Base-by-base conservation (phyloP, 2,329 filamentous ascomycete species). In the Nemania sp. region DNA sequence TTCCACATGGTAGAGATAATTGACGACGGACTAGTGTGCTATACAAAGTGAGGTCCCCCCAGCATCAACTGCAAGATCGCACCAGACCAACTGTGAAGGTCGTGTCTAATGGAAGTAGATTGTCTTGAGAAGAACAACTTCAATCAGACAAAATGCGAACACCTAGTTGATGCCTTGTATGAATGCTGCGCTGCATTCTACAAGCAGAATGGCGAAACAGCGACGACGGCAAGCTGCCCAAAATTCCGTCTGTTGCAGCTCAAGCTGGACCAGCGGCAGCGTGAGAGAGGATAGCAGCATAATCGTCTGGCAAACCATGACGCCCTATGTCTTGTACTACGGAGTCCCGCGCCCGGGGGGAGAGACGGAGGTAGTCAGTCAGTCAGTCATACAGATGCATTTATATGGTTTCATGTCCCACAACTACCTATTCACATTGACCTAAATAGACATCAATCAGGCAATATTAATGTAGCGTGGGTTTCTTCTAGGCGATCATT, bases 171-270 rank as follows among this genome's bases (percentile, higher is more conserved):
- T 69, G 90, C 91, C 2, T 77, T 99, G 20, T 99, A 97, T 72
- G 88, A 94, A 64, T 99, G 94, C 74, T 99, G 94, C 73, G 86
- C 92, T 66, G 81, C 83, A 11, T 96, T 97, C 70, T 97, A 99
- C 73, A 76, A 86, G 64, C 80, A 82, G 52, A 82, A 89, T 55
- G 92, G 94, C 14, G 86, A 95, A 51, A 75, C 84, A 20, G 91
- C 90, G 26, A 84, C 80, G 36, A 89, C 88, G 2, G 83, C 86
- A 17, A 94, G 90, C 75, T 99, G 94, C 68, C 94, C 94, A 0
- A 93, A 93, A 69, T 83, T 90, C 6, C 82, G 79, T 61, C 76
- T 97, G 52, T 76, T 99, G 52, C 83, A 83, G 70, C 75, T 97
- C 61, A 97, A 96, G 73, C 85, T 96, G 77, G 86, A 88, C 77